Evolutionary conservation across 345 rosid species (phyloP).

Genomic region (Ailanthus altissimus): DNA sequence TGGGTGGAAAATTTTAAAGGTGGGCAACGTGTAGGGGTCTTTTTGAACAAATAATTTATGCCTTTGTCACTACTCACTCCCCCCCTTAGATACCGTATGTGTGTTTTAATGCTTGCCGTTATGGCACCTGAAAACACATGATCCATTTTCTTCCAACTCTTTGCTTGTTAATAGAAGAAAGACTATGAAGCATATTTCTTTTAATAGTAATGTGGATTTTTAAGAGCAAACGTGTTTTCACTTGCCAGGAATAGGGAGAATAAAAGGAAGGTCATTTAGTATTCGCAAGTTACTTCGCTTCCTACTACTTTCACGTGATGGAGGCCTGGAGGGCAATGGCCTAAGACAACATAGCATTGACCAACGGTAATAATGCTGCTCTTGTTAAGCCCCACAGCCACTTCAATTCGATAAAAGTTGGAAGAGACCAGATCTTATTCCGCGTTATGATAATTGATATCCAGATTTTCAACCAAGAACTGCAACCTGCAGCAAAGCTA

Average conservation of each 20-base stretch:
- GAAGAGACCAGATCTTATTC: not conserved
- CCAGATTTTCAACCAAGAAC: not conserved
- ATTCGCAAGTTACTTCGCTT: not conserved
- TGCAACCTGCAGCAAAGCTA: not conserved
- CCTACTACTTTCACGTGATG: constrained; percentile 12
- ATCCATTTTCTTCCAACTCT: constrained; percentile 5
- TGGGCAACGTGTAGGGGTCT: not conserved
- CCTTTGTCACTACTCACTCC: not conserved
- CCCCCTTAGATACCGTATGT: no score
- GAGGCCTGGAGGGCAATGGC: not conserved
- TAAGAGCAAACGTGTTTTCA: constrained; percentile 26
- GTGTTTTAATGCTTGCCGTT: constrained; percentile 3
- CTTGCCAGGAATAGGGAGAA: constrained; percentile 19
- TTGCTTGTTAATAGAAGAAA: constrained; percentile 25
- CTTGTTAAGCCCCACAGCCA: not conserved
- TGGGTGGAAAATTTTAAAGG: constrained; percentile 16
- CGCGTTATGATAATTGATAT: not conserved
- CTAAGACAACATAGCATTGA: constrained; percentile 3
- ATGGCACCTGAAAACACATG: not conserved
- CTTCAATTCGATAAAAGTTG: not conserved
- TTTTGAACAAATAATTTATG: not conserved
- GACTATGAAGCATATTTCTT: constrained; percentile 29
- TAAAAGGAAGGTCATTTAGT: not conserved
- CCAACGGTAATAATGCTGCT: not conserved
- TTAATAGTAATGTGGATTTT: constrained; percentile 21